Conservation (phyloP, 2,329 filamentous ascomycete species). For the Lasiodiplodia hormozganensis region DNA sequence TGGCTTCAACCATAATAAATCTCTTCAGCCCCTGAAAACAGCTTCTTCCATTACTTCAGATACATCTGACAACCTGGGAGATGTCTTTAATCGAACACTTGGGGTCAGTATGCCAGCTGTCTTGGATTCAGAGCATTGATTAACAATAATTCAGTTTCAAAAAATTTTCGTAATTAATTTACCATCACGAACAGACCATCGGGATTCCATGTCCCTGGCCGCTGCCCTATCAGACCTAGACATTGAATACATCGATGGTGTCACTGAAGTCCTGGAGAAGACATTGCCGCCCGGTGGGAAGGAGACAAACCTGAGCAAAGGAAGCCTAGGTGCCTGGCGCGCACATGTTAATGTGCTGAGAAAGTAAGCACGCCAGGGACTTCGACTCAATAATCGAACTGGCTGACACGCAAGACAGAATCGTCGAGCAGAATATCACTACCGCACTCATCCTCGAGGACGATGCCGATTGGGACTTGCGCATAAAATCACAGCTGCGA, state of each 20-base stretch:
- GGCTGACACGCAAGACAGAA: not conserved
- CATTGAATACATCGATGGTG: conserved; percentile 57
- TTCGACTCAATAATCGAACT: not conserved
- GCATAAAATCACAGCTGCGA: conserved; percentile 34
- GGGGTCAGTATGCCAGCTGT: conserved; percentile 7
- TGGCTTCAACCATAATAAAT: not conserved
- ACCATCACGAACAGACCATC: conserved; percentile 58
- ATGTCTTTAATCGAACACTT: conserved; percentile 23
- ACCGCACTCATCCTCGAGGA: conserved; percentile 35
- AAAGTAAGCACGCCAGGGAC: not conserved
- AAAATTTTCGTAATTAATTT: conserved; percentile 62
- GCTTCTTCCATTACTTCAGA: not conserved
- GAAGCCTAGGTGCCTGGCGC: conserved; percentile 7
- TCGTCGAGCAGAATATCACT: conserved; percentile 28
- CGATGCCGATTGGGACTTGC: conserved; percentile 36
- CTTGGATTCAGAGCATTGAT: not conserved
- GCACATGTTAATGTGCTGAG: conserved; percentile 19
- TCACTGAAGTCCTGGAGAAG: conserved; percentile 43
- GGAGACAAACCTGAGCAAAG: conserved; percentile 11
- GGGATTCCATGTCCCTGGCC: conserved; percentile 58
- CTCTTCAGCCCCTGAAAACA: not conserved
- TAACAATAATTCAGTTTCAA: conserved; percentile 52
- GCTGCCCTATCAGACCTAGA: conserved; percentile 55
- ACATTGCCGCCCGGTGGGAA: conserved; percentile 46
- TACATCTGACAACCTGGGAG: not conserved